Base-by-base conservation (phyloP, 208 protist genomes). In the Wallacemonas rigidus region DNA sequence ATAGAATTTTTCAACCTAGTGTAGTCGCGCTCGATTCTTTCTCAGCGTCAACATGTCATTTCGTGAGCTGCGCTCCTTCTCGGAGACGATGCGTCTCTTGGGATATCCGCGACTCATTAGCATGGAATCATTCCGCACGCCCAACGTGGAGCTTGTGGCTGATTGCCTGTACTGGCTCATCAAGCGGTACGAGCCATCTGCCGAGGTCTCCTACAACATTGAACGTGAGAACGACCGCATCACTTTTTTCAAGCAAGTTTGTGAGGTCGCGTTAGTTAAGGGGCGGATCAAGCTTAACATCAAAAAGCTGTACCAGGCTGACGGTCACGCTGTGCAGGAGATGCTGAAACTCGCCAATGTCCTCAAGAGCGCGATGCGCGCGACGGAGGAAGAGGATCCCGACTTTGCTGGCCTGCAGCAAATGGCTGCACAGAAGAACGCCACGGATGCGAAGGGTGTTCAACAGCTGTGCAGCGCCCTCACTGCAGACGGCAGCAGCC, bases 281-380 rank as follows among this genome's bases (percentile, higher is more conserved):
- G 95, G 87, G 4, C 85, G 90, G 8, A 89, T 99, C 36, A 98
- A 97, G 69, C 81, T 99, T 1, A 98, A 98, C 81, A 91, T 98
- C 47, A 98, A 98, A 75, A 91, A 95, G 70, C 89, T 99, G 48
- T 99, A 99, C 76, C 82, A 95, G 77, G 86, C 95, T 0, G 95
- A 99, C 41, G 96, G 95, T 2, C 97, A 98, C 75, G 95, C 96
- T 7, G 98, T 99, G 53, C 94, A 98, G 75, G 97, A 99, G 82
- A 94, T 99, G 86, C 81, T 98, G 40, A 98, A 98, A 75, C 81
- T 99, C 1, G 91, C 97, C 5, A 85, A 82, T 44, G 72, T 98
- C 45, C 81, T 99, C 7, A 96, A 97, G 58, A 81, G 89, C 44
- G 94, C 95, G 4, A 95, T 92, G 89, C 82, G 86, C 45, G 77